phyloP scores from a whole-genome alignment of 805 yeast genomes.

The Cephaloascus fragrans region DNA sequence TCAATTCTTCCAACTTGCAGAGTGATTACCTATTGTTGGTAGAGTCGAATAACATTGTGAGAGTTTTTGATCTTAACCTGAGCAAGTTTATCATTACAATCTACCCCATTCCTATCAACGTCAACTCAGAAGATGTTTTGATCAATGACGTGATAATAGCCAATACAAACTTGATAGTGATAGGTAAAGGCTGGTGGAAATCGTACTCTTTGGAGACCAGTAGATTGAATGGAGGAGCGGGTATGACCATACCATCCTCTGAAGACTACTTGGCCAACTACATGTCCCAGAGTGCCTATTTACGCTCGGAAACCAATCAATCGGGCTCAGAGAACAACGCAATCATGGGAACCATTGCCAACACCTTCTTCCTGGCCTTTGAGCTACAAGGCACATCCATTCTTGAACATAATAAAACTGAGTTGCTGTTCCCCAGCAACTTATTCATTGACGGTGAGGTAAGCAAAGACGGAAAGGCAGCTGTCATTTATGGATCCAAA shows the following conservation, averaged over 20 bases:
- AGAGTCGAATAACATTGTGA: neutral
- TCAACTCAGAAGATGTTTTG: neutral
- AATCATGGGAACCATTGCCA: neutral
- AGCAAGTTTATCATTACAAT: neutral
- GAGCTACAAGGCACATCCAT: neutral
- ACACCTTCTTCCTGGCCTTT: neutral
- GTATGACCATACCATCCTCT: neutral
- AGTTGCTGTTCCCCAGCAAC: neutral
- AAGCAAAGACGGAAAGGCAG: neutral
- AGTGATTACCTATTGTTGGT: neutral
- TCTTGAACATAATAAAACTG: neutral
- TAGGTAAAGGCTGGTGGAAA: neutral
- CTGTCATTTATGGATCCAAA: neutral
- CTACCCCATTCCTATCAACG: neutral
- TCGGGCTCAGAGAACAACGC: neutral
- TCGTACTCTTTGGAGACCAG: neutral
- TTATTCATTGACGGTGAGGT: neutral
- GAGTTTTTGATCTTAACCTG: neutral
- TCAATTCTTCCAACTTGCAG: neutral
- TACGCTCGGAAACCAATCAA: neutral
- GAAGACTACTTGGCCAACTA: neutral
- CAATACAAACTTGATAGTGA: neutral
- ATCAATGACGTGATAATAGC: neutral
- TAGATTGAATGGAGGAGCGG: neutral
- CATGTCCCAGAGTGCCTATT: neutral